Evolutionary conservation across 257 asterid species (phyloP), one percentile per base, ranked within the genome.

Genomic region (Cordia subcordata): DNA sequence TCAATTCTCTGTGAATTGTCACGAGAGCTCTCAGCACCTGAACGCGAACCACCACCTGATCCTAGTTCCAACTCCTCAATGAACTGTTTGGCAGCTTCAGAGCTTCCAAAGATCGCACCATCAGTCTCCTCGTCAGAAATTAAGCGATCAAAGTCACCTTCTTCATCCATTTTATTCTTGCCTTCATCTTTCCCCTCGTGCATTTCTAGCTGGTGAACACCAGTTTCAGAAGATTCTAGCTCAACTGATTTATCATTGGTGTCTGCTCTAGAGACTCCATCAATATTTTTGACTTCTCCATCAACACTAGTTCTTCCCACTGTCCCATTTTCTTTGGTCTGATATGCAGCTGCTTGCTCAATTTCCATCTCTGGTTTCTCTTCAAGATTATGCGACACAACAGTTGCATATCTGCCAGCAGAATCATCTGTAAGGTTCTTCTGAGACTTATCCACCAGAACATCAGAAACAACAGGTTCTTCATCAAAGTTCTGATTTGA

Each of bases 51-150:
- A 68, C 55, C 75, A 21, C 80, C 90, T 5, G 94, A 81, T 53
- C 79, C 98, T 58, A 74, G 81, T 70, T 86, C 94, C 87, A 92
- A 66, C 62, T 82, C 94, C 81, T 92, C 96, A 13, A 88, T 82
- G 80, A 84, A 88, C 78, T 77, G 92, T 61, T 74, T 82, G 64
- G 94, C 96, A 18, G 95, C 90, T 74, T 84, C 94, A 22, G 96
- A 90, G 77, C 88, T 69, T 67, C 95, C 96, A 64, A 88, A 88
- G 58, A 84, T 61, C 88, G 81, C 75, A 62, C 84, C 96, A 64
- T 85, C 98, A 35, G 80, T 76, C 20, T 82, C 94, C 45, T 53
- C 90, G 58, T 88, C 95, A 23, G 95, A 82, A 38, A 63, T 27
- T 54, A 78, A 70, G 62, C 72, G 87, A 38, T 80, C 94, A 35